Conservation (phyloP, 2,329 filamentous ascomycete genomes). For the Colletotrichum tamarilloi region DNA sequence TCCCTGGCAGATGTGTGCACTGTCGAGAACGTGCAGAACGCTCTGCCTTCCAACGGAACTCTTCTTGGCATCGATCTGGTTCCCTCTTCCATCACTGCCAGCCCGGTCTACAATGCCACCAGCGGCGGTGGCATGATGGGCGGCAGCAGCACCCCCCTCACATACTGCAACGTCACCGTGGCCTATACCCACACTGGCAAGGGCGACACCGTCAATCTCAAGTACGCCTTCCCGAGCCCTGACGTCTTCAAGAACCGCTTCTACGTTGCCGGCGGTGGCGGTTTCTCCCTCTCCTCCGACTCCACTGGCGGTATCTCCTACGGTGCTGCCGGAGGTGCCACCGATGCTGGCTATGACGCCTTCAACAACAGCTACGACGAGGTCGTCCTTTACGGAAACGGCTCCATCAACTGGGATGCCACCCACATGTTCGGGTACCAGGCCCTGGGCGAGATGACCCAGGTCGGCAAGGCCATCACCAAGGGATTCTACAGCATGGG, state of each 20-base stretch:
- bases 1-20: slow-evolving; percentile 39
- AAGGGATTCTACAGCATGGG: slow-evolving; percentile 56
- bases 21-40: slow-evolving; percentile 37
- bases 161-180: slow-evolving; percentile 59
- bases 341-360: slow-evolving; percentile 61
- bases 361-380: slow-evolving; percentile 53
- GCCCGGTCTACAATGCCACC: slow-evolving; percentile 30
- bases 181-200: slow-evolving; percentile 55
- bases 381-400: slow-evolving; percentile 49
- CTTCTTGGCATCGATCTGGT: slow-evolving; percentile 43
- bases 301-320: slow-evolving; percentile 55
- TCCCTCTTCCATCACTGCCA: slow-evolving; percentile 16
- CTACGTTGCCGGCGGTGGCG: slow-evolving; percentile 57
- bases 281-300: slow-evolving; percentile 45
- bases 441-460: slow-evolving; percentile 28
- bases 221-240: slow-evolving; percentile 56
- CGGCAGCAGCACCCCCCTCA: slow-evolving; percentile 45
- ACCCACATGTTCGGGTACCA: slow-evolving; percentile 24
- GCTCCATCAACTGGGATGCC: slow-evolving; percentile 27
- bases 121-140: slow-evolving; percentile 42
- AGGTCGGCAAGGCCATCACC: slow-evolving; percentile 58
- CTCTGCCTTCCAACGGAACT: slow-evolving; percentile 39
- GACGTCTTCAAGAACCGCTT: slow-evolving; percentile 56
- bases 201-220: slow-evolving; percentile 47
- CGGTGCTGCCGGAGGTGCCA: slow-evolving; percentile 58